phyloP scores from a whole-genome alignment of 345 rosid genomes.

The Alliaria petiolata region DNA sequence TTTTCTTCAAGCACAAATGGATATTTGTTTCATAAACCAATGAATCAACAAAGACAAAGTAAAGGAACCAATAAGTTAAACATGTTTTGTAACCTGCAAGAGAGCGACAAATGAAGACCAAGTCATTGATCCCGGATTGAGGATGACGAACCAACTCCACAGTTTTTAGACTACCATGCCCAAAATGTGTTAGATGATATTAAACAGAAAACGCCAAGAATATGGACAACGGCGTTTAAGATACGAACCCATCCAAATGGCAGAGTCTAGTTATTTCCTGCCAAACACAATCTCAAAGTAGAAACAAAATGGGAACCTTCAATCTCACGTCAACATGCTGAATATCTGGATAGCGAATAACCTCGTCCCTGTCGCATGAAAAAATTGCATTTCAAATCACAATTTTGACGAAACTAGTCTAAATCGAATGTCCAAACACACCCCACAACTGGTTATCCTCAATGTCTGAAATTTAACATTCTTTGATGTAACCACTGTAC shows the following conservation, averaged over 20 bases:
- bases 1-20: constrained; percentile 67
- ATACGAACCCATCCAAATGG: constrained; percentile 65
- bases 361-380: too few relatives aligned
- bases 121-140: constrained; percentile 61
- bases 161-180: constrained; percentile 86
- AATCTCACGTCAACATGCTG: constrained; percentile 86
- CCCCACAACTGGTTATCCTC: too few relatives aligned
- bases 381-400: too few relatives aligned
- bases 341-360: too few relatives aligned
- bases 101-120: constrained; percentile 80
- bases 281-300: constrained; percentile 77
- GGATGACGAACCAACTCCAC: constrained; percentile 39
- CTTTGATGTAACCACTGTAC: too few relatives aligned
- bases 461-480: too few relatives aligned
- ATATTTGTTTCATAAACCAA: background rate
- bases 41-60: background rate
- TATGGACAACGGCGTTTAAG: background rate
- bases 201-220: background rate
- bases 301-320: constrained; percentile 72
- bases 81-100: constrained; percentile 53
- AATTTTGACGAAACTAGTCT: too few relatives aligned
- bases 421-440: too few relatives aligned
- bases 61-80: background rate
- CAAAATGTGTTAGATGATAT: constrained; percentile 38
- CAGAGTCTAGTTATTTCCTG: constrained; percentile 71